Evolutionary conservation across 192 early-diverging fungal genomes (phyloP).

Genomic region (Thoreauomyces humboldtii): DNA sequence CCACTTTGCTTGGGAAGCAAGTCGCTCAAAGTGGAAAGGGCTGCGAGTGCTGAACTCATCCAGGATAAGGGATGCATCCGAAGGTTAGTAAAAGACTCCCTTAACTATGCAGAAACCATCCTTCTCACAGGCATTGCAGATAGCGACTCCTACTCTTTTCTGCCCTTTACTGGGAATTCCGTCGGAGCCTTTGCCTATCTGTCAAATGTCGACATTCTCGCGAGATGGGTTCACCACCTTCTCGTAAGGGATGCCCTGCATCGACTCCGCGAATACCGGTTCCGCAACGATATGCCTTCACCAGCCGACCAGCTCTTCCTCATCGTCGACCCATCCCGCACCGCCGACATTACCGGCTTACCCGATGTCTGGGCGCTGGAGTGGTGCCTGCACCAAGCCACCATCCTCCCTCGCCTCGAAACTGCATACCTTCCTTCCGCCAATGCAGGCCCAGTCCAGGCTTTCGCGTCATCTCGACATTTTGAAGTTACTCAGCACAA

Average conservation of each 20-base stretch:
- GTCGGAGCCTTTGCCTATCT: slow-evolving; percentile 1
- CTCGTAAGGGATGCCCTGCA: not conserved
- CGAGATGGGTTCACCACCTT: slow-evolving; percentile 13
- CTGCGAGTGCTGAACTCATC: not conserved
- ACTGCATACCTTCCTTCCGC: not conserved
- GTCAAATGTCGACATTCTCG: slow-evolving; percentile 2
- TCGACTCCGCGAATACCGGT: not conserved
- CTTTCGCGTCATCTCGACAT: not conserved
- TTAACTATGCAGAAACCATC: no score
- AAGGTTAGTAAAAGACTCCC: no score
- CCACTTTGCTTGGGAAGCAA: not conserved
- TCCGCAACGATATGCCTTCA: not conserved
- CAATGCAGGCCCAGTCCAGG: not conserved
- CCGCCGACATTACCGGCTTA: not conserved
- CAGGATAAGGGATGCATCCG: not conserved
- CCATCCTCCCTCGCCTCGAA: not conserved
- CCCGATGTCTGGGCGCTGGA: not conserved
- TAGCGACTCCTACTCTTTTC: not conserved
- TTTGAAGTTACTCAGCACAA: not conserved
- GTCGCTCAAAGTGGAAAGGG: not conserved
- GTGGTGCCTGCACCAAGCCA: not conserved
- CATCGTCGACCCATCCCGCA: not conserved
- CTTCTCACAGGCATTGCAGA: no score
- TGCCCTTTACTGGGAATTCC: not conserved
- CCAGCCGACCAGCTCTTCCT: not conserved